A percentile compares a stretch with the other conserved stretches of the same genome.
These are phyloP conservation scores for Penicillium sclerotiorum DNA, from an alignment of 2,329 filamentous ascomycete species.

Conservation along the genomic window DNA sequence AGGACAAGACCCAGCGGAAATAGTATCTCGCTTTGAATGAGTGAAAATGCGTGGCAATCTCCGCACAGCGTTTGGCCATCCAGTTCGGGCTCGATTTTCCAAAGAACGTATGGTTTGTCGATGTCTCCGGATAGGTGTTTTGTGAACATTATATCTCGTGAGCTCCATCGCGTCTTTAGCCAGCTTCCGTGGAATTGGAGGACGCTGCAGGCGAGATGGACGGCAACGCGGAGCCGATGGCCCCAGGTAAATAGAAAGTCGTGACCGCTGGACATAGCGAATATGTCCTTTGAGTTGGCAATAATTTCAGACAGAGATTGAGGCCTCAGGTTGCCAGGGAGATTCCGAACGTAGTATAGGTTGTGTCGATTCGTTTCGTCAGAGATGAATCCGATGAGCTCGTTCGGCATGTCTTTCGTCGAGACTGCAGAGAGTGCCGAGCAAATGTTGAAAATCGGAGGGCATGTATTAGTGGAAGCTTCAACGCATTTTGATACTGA, in stretches of 20 bases:
- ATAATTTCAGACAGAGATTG: not conserved
- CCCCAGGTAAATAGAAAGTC: not conserved
- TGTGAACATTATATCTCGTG: slow-evolving; percentile 19
- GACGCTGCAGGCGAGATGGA: slow-evolving; percentile 20
- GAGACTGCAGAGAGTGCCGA: not conserved
- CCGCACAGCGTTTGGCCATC: not conserved
- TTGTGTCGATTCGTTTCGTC: not conserved
- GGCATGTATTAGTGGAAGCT: not conserved
- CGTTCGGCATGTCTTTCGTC: not conserved
- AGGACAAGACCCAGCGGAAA: slow-evolving; percentile 18
- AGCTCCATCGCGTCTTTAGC: slow-evolving; percentile 18
- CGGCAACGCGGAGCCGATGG: slow-evolving; percentile 13
- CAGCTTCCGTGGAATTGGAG: slow-evolving; percentile 26
- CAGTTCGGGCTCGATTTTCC: not conserved
- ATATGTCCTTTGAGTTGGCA: not conserved
- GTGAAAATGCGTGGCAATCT: not conserved
- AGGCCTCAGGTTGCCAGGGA: not conserved
- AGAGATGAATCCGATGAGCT: not conserved
- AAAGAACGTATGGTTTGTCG: not conserved
- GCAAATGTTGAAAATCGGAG: not conserved
- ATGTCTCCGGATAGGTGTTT: not conserved
- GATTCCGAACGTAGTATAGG: not conserved
- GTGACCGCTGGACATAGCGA: not conserved
- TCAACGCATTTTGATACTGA: too few relatives aligned
- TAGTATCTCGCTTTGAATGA: slow-evolving; percentile 16